Conservation (phyloP, 495 filamentous ascomycete species). For the Massariosphaeria phaeospora region DNA sequence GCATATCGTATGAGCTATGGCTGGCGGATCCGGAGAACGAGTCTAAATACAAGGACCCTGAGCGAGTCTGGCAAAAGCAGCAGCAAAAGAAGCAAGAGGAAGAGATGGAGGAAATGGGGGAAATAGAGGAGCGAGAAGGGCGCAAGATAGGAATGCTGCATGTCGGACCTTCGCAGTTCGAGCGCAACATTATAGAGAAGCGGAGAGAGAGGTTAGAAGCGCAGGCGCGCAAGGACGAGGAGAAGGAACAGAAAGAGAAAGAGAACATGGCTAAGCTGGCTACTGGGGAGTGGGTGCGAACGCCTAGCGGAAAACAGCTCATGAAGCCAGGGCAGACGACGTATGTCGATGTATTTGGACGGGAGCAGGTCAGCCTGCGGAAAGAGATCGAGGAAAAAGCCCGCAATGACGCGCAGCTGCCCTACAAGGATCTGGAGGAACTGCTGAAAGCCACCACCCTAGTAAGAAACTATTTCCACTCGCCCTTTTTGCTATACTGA, state of each 20-base stretch:
- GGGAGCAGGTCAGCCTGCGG: constrained; percentile 13
- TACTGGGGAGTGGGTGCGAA: constrained; percentile 44
- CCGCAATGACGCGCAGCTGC: constrained; percentile 2
- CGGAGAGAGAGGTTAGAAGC: constrained; percentile 21
- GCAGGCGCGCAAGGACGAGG: constrained; percentile 46
- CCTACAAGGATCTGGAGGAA: constrained; percentile 16
- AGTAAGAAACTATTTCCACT: constrained; percentile 11
- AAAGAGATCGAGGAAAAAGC: constrained; percentile 14
- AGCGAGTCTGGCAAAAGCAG: constrained; percentile 10
- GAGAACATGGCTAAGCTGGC: constrained; percentile 43
- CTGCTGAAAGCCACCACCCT: constrained; percentile 10
- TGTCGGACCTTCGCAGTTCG: constrained; percentile 36
- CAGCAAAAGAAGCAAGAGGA: constrained; percentile 17
- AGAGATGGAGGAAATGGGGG: constrained; percentile 39
- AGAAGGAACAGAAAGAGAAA: constrained; percentile 43
- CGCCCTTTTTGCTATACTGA: constrained; percentile 15
- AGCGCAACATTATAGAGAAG: constrained; percentile 21
- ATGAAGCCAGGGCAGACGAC: constrained; percentile 42
- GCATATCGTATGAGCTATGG: constrained; percentile 29
- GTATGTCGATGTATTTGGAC: constrained; percentile 30
- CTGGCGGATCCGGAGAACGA: constrained; percentile 39
- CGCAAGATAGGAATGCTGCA: constrained; percentile 28
- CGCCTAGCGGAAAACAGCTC: constrained; percentile 44
- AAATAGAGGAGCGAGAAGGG: constrained; percentile 41
- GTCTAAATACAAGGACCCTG: constrained; percentile 43